Conservation (phyloP, 441 rosid genomes). For the Jatropha multifida region DNA sequence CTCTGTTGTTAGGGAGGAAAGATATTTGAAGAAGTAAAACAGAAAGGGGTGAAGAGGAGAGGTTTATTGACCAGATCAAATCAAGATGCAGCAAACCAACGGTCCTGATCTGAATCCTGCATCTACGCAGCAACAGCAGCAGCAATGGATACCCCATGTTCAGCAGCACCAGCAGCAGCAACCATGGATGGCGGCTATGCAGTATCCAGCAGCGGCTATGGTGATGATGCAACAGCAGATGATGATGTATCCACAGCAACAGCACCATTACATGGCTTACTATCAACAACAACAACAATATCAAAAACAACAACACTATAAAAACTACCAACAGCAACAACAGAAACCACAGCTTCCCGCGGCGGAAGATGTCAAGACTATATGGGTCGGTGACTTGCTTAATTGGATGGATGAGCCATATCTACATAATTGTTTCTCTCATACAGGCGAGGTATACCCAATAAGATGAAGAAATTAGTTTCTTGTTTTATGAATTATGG, state of each 20-base stretch:
- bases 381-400: constrained; percentile 96
- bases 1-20: neutral
- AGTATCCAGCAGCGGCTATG: constrained; percentile 72
- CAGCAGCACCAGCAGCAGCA: constrained; percentile 46
- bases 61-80: constrained; percentile 25
- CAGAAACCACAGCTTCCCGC: constrained; percentile 43
- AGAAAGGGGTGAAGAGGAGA: constrained; percentile 19
- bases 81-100: constrained; percentile 60
- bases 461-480: neutral
- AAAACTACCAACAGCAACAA: constrained; percentile 33
- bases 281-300: constrained; percentile 46
- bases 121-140: constrained; percentile 39
- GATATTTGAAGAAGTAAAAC: neutral
- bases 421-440: constrained; percentile 70
- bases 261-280: constrained; percentile 38
- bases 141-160: constrained; percentile 35
- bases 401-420: constrained; percentile 97
- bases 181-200: constrained; percentile 73
- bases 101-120: constrained; percentile 52
- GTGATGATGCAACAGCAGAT: constrained; percentile 94
- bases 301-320: constrained; percentile 48
- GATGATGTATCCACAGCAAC: constrained; percentile 61
- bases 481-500: constrained; percentile 10
- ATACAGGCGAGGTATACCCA: constrained; percentile 65
- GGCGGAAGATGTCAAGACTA: constrained; percentile 61